Conservation (phyloP, 352 stramenopile genomes). For the Hyaloperonospora arabidopsidis region DNA sequence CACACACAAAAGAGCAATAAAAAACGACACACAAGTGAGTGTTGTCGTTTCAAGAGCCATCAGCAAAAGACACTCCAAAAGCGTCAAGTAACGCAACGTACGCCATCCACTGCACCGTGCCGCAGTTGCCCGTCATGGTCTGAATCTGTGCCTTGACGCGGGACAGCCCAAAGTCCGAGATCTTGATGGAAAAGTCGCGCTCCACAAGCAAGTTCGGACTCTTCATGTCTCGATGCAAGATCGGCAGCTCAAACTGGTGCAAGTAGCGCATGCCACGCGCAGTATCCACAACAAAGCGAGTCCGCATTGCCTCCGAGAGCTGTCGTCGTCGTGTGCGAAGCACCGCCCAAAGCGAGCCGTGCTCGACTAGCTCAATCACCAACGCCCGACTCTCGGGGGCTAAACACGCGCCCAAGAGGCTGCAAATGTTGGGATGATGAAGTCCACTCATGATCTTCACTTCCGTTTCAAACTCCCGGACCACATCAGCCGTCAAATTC, state of each 20-base stretch:
- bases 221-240: constrained; percentile 88
- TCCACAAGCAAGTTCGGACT: constrained; percentile 85
- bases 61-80: background rate
- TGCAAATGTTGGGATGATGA: constrained; percentile 95
- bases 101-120: constrained; percentile 85
- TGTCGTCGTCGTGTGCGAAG: constrained; percentile 51
- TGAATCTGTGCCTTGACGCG: constrained; percentile 89
- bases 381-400: constrained; percentile 89
- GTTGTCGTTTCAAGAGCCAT: constrained; percentile 20
- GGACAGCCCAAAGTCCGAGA: constrained; percentile 87
- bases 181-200: constrained; percentile 81
- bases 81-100: constrained; percentile 27
- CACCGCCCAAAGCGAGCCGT: constrained; percentile 90
- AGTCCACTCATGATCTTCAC: constrained; percentile 86
- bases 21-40: constrained; percentile 12
- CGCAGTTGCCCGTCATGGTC: constrained; percentile 89
- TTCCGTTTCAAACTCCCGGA: constrained; percentile 74
- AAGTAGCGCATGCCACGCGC: constrained; percentile 84
- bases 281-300: constrained; percentile 64
- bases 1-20: background rate
- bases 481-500: constrained; percentile 56
- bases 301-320: constrained; percentile 37
- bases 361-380: constrained; percentile 90
- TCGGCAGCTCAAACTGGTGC: constrained; percentile 77
- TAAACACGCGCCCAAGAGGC: constrained; percentile 92